Evolutionary conservation across 805 yeast genomes (phyloP), one percentile per base, ranked within the genome.

Genomic region (Clavispora phyllophila): DNA sequence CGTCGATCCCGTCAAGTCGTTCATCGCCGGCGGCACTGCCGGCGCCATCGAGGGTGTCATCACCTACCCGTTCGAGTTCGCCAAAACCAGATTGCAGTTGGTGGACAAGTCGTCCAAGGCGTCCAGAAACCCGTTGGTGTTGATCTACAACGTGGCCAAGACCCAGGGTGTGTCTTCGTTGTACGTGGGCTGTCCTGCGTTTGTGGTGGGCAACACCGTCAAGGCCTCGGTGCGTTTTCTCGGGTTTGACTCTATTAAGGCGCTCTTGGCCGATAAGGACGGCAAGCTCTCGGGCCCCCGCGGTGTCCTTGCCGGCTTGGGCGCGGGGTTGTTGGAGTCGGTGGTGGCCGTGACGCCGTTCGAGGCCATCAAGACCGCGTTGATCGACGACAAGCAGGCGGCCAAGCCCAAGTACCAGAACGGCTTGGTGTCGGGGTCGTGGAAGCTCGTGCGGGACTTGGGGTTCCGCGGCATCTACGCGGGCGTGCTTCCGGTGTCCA

Each of bases 11-110:
- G 57, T 77, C 47, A 81, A 84, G 55, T 87, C 97, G 1, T 88
- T 91, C 57, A 70, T 90, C 22, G 98, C 96, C 6, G 99, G 99
- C 43, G 96, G 97, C 41, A 74, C 86, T 0, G 99, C 98, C 0
- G 99, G 98, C 44, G 98, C 96, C 20, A 81, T 90, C 25, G 99
- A 91, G 66, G 96, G 96, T 26, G 79, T 79, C 31, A 75, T 87
- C 36, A 91, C 98, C 0, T 91, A 89, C 62, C 99, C 99, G 3
- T 93, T 93, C 63, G 99, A 91, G 63, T 91, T 90, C 68, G 96
- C 98, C 36, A 91, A 91, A 60, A 91, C 99, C 3, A 72, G 98
- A 48, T 71, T 93, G 36, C 99, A 91, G 66, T 73, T 91, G 43
- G 81, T 81, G 26, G 84, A 80, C 53, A 84, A 82, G 58, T 56